Conservation (phyloP, 805 yeast genomes). For the Saccharomyces eubayanus region DNA sequence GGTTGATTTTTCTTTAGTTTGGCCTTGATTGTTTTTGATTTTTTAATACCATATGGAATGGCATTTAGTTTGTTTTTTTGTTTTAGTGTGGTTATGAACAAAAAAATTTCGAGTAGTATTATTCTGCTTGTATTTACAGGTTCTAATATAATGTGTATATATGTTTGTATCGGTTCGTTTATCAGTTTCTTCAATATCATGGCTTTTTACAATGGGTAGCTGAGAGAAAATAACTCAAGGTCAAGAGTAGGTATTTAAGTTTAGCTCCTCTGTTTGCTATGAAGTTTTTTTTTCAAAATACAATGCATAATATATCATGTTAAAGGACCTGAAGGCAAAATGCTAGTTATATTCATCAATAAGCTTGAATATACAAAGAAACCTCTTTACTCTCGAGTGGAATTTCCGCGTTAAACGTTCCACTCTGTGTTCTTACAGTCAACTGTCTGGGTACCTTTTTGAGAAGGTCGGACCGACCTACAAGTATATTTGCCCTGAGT, state of each 20-base stretch:
- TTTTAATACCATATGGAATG: background rate
- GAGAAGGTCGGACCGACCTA: background rate
- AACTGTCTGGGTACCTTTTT: background rate
- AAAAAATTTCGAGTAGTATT: background rate
- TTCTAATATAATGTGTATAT: background rate
- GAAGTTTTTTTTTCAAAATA: background rate
- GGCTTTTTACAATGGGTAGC: no score
- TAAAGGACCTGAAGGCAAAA: background rate
- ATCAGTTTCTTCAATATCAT: no score
- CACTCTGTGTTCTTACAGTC: background rate
- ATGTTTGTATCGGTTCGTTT: background rate
- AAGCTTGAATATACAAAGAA: background rate
- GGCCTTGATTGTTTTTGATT: slow-evolving; percentile 21
- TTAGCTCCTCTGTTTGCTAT: no score
- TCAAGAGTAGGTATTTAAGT: no score
- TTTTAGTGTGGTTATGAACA: background rate
- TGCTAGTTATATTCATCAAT: background rate
- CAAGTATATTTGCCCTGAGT: background rate
- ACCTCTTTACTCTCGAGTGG: background rate
- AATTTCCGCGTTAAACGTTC: background rate
- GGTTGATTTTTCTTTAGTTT: slow-evolving; percentile 31
- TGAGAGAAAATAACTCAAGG: no score
- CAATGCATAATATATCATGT: background rate
- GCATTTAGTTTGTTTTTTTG: background rate
- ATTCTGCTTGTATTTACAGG: background rate